Evolutionary conservation across 306 rosid species (phyloP).

Genomic region (Quercus rubra): DNA sequence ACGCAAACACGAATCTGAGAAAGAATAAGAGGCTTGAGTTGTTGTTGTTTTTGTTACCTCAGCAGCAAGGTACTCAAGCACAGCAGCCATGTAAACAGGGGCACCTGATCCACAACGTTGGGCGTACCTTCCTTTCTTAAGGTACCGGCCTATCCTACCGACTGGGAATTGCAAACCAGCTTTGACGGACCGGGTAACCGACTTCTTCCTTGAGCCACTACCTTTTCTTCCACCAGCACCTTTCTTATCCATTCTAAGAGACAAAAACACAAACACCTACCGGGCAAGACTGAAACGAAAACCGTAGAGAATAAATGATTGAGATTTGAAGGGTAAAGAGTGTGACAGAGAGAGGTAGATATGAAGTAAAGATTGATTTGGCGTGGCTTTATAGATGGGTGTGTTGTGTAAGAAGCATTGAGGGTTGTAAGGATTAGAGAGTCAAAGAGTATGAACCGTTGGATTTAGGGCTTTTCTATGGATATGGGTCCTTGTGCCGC

Average conservation of each 20-base stretch:
- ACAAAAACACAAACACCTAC: too few species aligned
- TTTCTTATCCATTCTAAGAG: slow-evolving; percentile 41
- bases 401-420: neutral
- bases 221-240: slow-evolving; percentile 68
- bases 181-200: slow-evolving; percentile 56
- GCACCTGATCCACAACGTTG: slow-evolving; percentile 67
- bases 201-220: slow-evolving; percentile 74
- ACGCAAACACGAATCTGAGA: neutral
- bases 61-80: slow-evolving; percentile 71
- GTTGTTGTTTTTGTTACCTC: slow-evolving; percentile 31
- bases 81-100: slow-evolving; percentile 77
- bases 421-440: neutral
- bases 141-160: slow-evolving; percentile 70
- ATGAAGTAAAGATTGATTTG: neutral
- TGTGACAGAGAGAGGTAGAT: neutral
- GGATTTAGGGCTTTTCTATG: slow-evolving; percentile 43
- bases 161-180: slow-evolving; percentile 81
- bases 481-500: neutral
- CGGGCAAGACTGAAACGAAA: too few species aligned
- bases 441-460: slow-evolving; percentile 13
- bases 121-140: slow-evolving; percentile 65
- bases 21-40: too few species aligned
- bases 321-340: neutral
- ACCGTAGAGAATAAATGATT: too few species aligned
- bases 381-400: neutral